These are phyloP conservation scores for Pseudozyma thailandica DNA, from an alignment of 1,284 basidiomycete species.

Conservation along the genomic window DNA sequence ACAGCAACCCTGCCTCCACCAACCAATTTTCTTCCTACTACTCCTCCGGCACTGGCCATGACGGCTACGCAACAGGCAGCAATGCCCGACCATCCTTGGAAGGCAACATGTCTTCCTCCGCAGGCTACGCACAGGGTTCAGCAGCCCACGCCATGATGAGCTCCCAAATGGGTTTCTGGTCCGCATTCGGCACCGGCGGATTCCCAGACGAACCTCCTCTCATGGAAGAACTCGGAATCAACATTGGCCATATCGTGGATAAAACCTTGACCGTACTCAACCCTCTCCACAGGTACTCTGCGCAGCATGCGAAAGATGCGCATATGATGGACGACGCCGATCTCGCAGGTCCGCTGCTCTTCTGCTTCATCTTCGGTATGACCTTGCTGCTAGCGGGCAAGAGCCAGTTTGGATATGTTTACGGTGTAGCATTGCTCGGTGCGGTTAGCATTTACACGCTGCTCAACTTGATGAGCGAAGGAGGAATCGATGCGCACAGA, in stretches of 20 bases:
- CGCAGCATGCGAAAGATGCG: constrained; percentile 73
- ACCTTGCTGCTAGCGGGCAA: constrained; percentile 83
- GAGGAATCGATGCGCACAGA: constrained; percentile 94
- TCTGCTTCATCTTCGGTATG: constrained; percentile 79
- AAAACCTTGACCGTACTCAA: constrained; percentile 97
- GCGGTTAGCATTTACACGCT: constrained; percentile 93
- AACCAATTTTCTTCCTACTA: constrained; percentile 44
- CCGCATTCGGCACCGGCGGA: constrained; percentile 66
- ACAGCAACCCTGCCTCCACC: constrained; percentile 28
- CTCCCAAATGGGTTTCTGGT: constrained; percentile 61
- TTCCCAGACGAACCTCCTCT: constrained; percentile 66
- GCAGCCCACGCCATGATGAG: constrained; percentile 55
- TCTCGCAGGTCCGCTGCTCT: constrained; percentile 93
- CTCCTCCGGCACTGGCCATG: constrained; percentile 28
- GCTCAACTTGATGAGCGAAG: constrained; percentile 96
- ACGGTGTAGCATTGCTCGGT: constrained; percentile 94
- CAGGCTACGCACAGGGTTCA: constrained; percentile 38
- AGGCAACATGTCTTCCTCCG: constrained; percentile 58
- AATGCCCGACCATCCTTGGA: constrained; percentile 52
- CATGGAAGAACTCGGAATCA: constrained; percentile 86
- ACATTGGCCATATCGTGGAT: constrained; percentile 91
- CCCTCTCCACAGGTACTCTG: constrained; percentile 79
- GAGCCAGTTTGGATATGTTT: constrained; percentile 98
- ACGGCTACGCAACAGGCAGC: constrained; percentile 43
- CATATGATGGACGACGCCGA: constrained; percentile 99